Conservation (phyloP, 2,329 filamentous ascomycete species). For the Tympanopsis confertula region DNA sequence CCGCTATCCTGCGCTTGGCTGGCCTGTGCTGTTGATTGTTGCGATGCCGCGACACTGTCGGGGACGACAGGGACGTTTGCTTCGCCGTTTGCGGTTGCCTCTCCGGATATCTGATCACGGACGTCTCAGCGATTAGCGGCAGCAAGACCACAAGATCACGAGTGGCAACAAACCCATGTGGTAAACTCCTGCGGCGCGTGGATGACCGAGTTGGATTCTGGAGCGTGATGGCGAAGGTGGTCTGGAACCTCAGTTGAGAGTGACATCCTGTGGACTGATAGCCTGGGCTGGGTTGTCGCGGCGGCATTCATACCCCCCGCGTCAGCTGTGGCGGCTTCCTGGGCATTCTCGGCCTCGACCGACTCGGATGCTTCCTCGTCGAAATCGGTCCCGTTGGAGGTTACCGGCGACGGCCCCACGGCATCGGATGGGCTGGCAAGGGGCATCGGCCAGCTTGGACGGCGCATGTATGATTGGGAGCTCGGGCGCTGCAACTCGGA, state of each 20-base stretch:
- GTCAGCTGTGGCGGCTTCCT: not conserved
- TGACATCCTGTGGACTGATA: constrained; percentile 30
- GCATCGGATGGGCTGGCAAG: constrained; percentile 56
- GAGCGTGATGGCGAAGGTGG: constrained; percentile 44
- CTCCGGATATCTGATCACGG: too few species aligned
- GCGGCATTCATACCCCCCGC: not conserved
- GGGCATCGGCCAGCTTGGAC: constrained; percentile 23
- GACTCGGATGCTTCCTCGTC: constrained; percentile 65
- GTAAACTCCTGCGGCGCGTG: constrained; percentile 78
- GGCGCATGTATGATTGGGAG: constrained; percentile 31
- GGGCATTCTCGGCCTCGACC: constrained; percentile 24
- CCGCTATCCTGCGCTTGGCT: too few species aligned
- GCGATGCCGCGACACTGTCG: too few species aligned
- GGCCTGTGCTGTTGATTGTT: too few species aligned
- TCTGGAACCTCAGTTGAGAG: constrained; percentile 45
- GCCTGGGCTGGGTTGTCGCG: constrained; percentile 9
- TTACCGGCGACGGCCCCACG: constrained; percentile 73
- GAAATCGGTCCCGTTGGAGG: constrained; percentile 77
- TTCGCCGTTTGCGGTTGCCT: too few species aligned
- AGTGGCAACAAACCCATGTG: constrained; percentile 63
- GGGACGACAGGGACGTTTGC: too few species aligned
- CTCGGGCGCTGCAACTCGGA: constrained; percentile 15
- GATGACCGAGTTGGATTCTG: constrained; percentile 81
- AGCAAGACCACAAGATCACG: too few species aligned
- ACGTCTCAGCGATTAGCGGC: too few species aligned